A percentile compares a stretch with the other conserved stretches of the same genome.
phyloP scores from a whole-genome alignment of 495 filamentous ascomycete genomes.

The Xylona heveae region DNA sequence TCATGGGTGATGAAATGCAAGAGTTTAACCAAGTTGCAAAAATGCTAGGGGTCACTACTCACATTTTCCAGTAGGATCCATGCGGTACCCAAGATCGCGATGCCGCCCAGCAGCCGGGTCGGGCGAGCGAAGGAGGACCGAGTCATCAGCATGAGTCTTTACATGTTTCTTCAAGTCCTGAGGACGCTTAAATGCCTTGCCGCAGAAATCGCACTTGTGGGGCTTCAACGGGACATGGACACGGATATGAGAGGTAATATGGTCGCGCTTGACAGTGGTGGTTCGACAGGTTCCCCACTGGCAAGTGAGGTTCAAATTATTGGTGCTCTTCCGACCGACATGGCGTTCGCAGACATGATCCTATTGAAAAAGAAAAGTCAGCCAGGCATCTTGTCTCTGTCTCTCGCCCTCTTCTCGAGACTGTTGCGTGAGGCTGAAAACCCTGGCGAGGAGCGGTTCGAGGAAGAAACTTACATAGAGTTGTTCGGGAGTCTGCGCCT shows the following conservation, averaged over 20 bases:
- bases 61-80: too few relatives aligned
- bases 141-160: slow-evolving; percentile 99
- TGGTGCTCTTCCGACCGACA: slow-evolving; percentile 95
- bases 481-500: slow-evolving; percentile 1
- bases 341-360: slow-evolving; percentile 98
- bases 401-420: too few relatives aligned
- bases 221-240: slow-evolving; percentile 97
- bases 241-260: slow-evolving; percentile 98
- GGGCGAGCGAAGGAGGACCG: slow-evolving; percentile 61
- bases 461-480: slow-evolving; percentile 3
- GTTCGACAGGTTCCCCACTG: slow-evolving; percentile 93
- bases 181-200: slow-evolving; percentile 97
- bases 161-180: slow-evolving; percentile 99
- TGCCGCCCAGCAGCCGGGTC: slow-evolving; percentile 32
- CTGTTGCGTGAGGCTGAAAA: too few relatives aligned
- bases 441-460: too few relatives aligned
- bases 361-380: slow-evolving; percentile 22
- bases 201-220: slow-evolving; percentile 96
- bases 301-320: slow-evolving; percentile 93
- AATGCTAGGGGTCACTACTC: too few relatives aligned
- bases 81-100: slow-evolving; percentile 2
- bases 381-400: too few relatives aligned
- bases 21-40: too few relatives aligned
- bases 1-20: too few relatives aligned
- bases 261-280: slow-evolving; percentile 95